phyloP scores from a whole-genome alignment of 1,284 basidiomycete species.

The Marasmius sp. region DNA sequence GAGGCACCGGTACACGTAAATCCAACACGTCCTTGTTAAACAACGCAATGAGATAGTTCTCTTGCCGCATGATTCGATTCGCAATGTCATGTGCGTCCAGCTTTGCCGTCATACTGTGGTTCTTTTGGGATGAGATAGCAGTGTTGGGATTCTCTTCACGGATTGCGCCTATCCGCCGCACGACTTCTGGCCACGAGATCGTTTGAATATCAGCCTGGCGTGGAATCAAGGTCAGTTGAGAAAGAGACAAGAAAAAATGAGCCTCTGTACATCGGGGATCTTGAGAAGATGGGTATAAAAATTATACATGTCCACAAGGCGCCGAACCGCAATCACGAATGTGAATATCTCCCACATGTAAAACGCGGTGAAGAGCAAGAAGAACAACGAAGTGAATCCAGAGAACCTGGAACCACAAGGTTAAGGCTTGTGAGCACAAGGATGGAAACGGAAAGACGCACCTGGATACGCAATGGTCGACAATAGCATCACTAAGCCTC shows the following conservation, averaged over 20 bases:
- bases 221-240: not conserved
- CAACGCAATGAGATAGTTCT: constrained; percentile 96
- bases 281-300: constrained; percentile 83
- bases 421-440: constrained; percentile 10
- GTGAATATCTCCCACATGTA: constrained; percentile 75
- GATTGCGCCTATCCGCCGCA: constrained; percentile 84
- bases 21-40: constrained; percentile 97
- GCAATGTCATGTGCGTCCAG: constrained; percentile 97
- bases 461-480: constrained; percentile 80
- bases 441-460: constrained; percentile 34
- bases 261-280: constrained; percentile 75
- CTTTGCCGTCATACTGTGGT: constrained; percentile 61
- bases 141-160: constrained; percentile 90
- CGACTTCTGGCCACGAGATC: constrained; percentile 94
- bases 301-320: constrained; percentile 88
- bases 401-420: constrained; percentile 63
- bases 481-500: constrained; percentile 77
- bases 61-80: constrained; percentile 94
- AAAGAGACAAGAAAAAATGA: constrained; percentile 11
- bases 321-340: constrained; percentile 65
- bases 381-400: constrained; percentile 79
- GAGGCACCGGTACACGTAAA: constrained; percentile 79
- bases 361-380: constrained; percentile 77
- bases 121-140: constrained; percentile 70
- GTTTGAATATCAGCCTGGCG: constrained; percentile 92